Evolutionary conservation across 768 basidiomycete species (phyloP).

Genomic region (Podaxis pistillaris): DNA sequence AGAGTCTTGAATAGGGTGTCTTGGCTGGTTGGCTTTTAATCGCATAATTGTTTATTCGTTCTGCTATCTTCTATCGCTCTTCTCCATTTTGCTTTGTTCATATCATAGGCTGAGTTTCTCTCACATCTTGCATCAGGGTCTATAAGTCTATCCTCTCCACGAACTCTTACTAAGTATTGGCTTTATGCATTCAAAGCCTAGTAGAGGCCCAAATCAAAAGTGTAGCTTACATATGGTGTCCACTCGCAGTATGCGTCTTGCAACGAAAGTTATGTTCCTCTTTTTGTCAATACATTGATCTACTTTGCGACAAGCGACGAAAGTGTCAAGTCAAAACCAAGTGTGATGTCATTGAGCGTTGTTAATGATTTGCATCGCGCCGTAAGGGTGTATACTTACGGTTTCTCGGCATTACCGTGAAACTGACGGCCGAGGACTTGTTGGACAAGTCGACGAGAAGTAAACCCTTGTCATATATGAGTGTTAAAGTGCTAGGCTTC

Average conservation of each 20-base stretch:
- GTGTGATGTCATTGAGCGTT: neutral
- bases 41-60: no score
- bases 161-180: neutral
- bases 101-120: neutral
- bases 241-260: neutral
- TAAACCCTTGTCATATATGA: neutral
- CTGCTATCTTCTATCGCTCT: slow-evolving; percentile 13
- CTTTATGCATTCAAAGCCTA: slow-evolving; percentile 6
- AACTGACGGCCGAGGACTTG: neutral
- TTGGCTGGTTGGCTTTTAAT: slow-evolving; percentile 6
- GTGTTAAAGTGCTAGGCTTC: neutral
- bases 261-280: neutral
- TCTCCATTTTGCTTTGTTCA: slow-evolving; percentile 16
- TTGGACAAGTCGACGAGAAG: neutral
- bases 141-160: neutral
- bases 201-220: slow-evolving; percentile 3
- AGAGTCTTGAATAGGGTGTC: slow-evolving; percentile 21
- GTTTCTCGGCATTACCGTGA: neutral
- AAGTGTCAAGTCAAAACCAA: neutral
- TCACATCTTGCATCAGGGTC: slow-evolving; percentile 4
- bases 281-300: neutral
- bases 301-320: neutral
- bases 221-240: slow-evolving; percentile 10
- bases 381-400: neutral
- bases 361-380: neutral